A percentile compares a stretch with the other conserved stretches of the same genome.
Evolutionary conservation across 2,329 filamentous ascomycete species (phyloP).

Genomic region (Botrytis tulipae): DNA sequence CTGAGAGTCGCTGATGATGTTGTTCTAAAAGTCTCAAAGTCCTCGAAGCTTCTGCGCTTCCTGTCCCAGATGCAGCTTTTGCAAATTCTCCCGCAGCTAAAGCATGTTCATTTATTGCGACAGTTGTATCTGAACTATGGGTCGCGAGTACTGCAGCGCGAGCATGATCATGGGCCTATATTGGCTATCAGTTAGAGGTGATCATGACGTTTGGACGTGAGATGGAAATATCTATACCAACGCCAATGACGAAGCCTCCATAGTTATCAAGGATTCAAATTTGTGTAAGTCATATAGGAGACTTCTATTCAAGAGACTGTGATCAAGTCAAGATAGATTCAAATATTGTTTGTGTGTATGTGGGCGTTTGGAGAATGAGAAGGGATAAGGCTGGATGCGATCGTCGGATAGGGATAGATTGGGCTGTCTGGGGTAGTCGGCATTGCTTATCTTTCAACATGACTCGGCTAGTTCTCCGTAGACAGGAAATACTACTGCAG

Average conservation of each 20-base stretch:
- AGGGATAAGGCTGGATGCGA: not conserved
- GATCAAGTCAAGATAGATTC: not conserved
- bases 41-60: conserved; percentile 69
- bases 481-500: not conserved
- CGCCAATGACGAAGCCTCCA: conserved; percentile 69
- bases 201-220: conserved; percentile 22
- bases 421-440: not conserved
- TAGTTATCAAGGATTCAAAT: conserved; percentile 38
- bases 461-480: not conserved
- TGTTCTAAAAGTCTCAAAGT: conserved; percentile 82
- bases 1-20: conserved; percentile 81
- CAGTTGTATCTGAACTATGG: conserved; percentile 66
- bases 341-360: not conserved
- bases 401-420: conserved; percentile 4
- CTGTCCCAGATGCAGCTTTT: conserved; percentile 71
- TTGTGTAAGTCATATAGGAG: not conserved
- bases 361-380: not conserved
- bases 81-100: conserved; percentile 86
- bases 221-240: conserved; percentile 48
- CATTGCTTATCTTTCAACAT: not conserved
- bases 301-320: not conserved
- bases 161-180: conserved; percentile 82
- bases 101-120: conserved; percentile 84
- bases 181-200: conserved; percentile 21
- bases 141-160: conserved; percentile 76